These are phyloP conservation scores for Boletus tylopilopsis DNA, from an alignment of 768 basidiomycete genomes.

Conservation along the genomic window DNA sequence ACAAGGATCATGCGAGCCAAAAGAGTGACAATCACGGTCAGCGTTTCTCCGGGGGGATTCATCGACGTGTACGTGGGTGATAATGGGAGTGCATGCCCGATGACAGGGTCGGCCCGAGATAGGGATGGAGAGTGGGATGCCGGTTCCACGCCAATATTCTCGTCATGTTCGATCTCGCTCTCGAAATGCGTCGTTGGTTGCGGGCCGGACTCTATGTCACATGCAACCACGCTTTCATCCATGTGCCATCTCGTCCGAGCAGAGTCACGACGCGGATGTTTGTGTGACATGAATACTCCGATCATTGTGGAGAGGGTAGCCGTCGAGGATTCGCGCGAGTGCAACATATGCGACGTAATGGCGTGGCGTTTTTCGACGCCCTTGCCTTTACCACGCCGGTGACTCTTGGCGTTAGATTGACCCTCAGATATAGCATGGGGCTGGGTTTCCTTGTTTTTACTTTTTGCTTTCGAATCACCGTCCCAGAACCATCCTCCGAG, in stretches of 20 bases:
- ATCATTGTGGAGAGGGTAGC: conserved; percentile 19
- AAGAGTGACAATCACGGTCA: conserved; percentile 82
- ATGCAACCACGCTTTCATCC: neutral
- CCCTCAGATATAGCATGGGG: neutral
- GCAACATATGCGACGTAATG: neutral
- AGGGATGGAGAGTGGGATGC: neutral
- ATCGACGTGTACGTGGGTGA: neutral
- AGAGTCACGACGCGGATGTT: conserved; percentile 3
- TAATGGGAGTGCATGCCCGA: neutral
- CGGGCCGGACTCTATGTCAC: conserved; percentile 7
- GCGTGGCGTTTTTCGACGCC: neutral
- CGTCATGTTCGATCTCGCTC: neutral
- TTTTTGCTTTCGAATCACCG: conserved; percentile 15
- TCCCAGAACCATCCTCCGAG: conserved; percentile 89
- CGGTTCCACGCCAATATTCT: neutral
- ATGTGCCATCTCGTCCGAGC: neutral
- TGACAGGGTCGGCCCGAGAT: neutral
- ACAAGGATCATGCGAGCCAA: conserved; percentile 83
- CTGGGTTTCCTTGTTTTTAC: neutral
- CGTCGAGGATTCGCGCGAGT: conserved; percentile 12
- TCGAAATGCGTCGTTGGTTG: conserved; percentile 5
- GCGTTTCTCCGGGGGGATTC: conserved; percentile 61
- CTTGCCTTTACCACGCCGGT: conserved; percentile 19
- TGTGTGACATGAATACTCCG: conserved; percentile 10
- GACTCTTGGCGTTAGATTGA: neutral